Conservation (phyloP, 148 eudicot genomes). For the Fallopia convolvulus region DNA sequence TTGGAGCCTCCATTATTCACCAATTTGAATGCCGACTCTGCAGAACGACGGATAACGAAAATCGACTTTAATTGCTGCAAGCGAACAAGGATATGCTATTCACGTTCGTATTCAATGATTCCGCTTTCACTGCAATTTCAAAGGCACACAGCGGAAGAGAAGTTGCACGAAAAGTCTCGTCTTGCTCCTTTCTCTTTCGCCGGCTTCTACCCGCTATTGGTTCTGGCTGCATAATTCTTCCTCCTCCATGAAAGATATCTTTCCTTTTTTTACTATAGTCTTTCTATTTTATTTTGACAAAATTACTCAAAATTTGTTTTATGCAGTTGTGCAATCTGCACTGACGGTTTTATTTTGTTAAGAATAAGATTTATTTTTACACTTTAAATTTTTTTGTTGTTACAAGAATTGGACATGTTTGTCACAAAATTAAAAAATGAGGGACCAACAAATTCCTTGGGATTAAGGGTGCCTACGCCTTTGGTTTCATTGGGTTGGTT, state of each 20-base stretch:
- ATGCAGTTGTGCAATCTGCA: no score
- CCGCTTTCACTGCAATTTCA: neutral
- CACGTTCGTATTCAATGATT: neutral
- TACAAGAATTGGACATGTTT: no score
- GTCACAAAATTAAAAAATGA: no score
- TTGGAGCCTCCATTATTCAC: slow-evolving; percentile 42
- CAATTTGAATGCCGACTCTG: neutral
- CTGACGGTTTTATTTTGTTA: no score
- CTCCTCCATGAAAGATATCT: neutral
- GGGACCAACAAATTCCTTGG: no score
- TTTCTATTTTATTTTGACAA: no score
- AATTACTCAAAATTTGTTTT: no score
- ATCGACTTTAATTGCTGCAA: neutral
- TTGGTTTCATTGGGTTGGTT: no score
- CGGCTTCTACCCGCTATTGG: neutral
- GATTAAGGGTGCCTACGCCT: no score
- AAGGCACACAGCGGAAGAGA: neutral
- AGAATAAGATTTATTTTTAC: no score
- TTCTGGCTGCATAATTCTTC: neutral
- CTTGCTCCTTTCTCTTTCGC: neutral
- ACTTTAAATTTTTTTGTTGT: no score
- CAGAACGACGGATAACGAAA: neutral
- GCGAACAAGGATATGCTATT: neutral
- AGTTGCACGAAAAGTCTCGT: neutral
- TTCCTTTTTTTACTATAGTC: no score